Conservation (phyloP, 345 rosid species). For the Gossypium arboreum region DNA sequence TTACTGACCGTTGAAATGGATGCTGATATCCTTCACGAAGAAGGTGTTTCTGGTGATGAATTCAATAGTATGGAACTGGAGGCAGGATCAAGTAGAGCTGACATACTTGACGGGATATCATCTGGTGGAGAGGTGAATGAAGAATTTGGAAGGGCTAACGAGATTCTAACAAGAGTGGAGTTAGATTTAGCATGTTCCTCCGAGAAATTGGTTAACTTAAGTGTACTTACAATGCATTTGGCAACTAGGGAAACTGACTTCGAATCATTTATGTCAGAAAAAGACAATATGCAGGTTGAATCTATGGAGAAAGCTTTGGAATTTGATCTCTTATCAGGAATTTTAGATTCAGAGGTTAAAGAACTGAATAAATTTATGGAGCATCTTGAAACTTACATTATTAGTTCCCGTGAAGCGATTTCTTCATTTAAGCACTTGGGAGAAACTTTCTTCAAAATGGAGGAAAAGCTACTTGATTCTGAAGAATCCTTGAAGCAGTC, state of each 20-base stretch:
- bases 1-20: slow-evolving; percentile 35
- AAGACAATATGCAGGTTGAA: slow-evolving; percentile 26
- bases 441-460: slow-evolving; percentile 42
- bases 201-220: slow-evolving; percentile 73
- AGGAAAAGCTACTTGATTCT: slow-evolving; percentile 54
- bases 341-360: slow-evolving; percentile 60
- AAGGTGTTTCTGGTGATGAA: slow-evolving; percentile 45
- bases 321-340: slow-evolving; percentile 63
- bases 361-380: slow-evolving; percentile 50
- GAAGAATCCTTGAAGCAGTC: slow-evolving; percentile 53
- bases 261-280: slow-evolving; percentile 45
- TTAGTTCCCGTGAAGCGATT: slow-evolving; percentile 33
- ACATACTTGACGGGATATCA: slow-evolving; percentile 36
- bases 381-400: slow-evolving; percentile 35
- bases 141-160: slow-evolving; percentile 38
- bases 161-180: slow-evolving; percentile 55
- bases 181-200: slow-evolving; percentile 67
- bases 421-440: slow-evolving; percentile 47
- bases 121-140: slow-evolving; percentile 42
- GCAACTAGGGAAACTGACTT: slow-evolving; percentile 69
- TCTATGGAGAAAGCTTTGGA: slow-evolving; percentile 54
- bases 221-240: slow-evolving; percentile 68
- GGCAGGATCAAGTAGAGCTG: slow-evolving; percentile 45
- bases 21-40: slow-evolving; percentile 32
- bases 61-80: slow-evolving; percentile 42